Evolutionary conservation across 2,329 filamentous ascomycete species (phyloP), one percentile per base, ranked within the genome.

Genomic region (Diaporthe ampelina): DNA sequence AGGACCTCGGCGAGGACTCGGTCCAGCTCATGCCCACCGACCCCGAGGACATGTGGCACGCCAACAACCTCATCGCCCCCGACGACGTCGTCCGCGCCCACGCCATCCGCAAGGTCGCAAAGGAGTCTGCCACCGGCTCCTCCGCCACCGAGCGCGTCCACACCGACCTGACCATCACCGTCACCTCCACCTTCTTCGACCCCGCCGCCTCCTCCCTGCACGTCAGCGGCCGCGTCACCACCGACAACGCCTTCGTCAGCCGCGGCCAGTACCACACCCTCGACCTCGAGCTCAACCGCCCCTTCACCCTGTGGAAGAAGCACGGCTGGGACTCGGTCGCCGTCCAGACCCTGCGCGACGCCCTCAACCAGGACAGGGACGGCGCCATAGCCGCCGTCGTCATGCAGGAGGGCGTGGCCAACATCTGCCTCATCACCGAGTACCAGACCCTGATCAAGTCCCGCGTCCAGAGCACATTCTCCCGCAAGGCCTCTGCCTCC

Each of bases 261-360:
- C 80, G 89, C 56, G 90, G 89, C 69, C 86, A 90, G 75, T 87
- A 90, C 78, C 90, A 91, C 79, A 91, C 89, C 1, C 86, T 91
- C 77, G 96, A 98, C 78, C 89, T 99, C 59, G 96, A 98, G 82
- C 87, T 98, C 74, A 92, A 97, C 79, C 90, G 95, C 56, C 92
- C 95, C 68, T 98, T 98, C 79, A 96, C 94, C 9, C 83, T 99
- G 10, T 93, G 95, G 85, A 98, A 98, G 84, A 89, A 90, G 52
- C 86, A 91, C 11, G 92, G 95, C 56, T 99, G 97, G 97, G 97
- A 99, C 83, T 95, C 93, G 78, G 92, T 99, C 15, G 94, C 95
- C 4, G 86, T 93, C 63, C 92, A 94, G 74, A 93, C 94, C 59
- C 88, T 99, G 15, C 88, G 90, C 73, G 94, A 98, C 81, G 93